Percentiles rank a stretch among this genome's conserved stretches.
Evolutionary conservation across 108 stramenopile species (phyloP).

Genomic region (Cyclotella baltica): DNA sequence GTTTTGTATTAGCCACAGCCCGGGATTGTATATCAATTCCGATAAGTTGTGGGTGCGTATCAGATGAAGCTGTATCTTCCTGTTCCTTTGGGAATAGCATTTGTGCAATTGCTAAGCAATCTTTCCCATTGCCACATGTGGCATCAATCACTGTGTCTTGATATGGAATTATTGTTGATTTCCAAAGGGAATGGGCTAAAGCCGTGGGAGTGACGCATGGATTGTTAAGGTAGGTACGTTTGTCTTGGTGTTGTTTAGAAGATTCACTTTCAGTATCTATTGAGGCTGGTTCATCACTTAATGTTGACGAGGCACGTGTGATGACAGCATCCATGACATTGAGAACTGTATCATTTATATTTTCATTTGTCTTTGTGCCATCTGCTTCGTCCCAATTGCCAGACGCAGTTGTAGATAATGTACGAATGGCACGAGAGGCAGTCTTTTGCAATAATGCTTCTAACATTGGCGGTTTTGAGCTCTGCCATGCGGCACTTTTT

Average conservation of each 20-base stretch:
- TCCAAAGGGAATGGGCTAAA: constrained; percentile 80
- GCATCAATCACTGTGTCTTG: constrained; percentile 81
- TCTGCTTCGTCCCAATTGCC: constrained; percentile 8
- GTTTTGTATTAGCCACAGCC: constrained; percentile 65
- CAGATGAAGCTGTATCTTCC: background rate
- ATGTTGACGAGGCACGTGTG: constrained; percentile 15
- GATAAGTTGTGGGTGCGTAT: constrained; percentile 55
- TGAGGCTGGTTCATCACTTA: constrained; percentile 6
- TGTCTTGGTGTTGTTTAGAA: constrained; percentile 25
- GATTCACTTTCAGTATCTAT: background rate
- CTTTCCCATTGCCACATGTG: constrained; percentile 84
- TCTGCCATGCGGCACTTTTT: constrained; percentile 1
- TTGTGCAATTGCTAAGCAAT: constrained; percentile 62
- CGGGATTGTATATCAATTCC: constrained; percentile 79
- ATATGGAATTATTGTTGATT: constrained; percentile 58
- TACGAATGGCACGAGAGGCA: constrained; percentile 30
- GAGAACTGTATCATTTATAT: constrained; percentile 5
- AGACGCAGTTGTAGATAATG: constrained; percentile 17
- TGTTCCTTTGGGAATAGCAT: constrained; percentile 59
- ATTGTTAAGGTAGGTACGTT: constrained; percentile 56
- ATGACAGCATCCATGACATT: constrained; percentile 31
- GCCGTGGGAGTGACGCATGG: constrained; percentile 74
- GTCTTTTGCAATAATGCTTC: constrained; percentile 31
- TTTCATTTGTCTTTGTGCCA: background rate
- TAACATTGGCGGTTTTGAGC: constrained; percentile 12